Base-by-base conservation (phyloP, 2,329 filamentous ascomycete genomes). In the Rhytidhysteron rufulum region DNA sequence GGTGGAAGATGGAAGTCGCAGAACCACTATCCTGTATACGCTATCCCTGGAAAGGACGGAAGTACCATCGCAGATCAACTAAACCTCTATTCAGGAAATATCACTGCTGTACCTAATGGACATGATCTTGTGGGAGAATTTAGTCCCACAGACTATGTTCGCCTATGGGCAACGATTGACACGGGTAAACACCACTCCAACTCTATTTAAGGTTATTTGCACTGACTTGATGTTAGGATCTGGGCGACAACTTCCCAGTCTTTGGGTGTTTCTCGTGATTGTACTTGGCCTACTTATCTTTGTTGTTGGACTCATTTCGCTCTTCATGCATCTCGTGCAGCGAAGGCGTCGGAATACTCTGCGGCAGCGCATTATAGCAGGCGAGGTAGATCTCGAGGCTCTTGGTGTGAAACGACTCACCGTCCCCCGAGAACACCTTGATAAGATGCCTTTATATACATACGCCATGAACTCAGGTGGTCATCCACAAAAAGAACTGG, bases 311-410 rank as follows among this genome's bases (percentile, higher is more conserved):
- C 65, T 71, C 9, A 88, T 82, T 1, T 93, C 81, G 1, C 60
- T 82, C 30, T 69, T 75, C 38, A 94, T 93, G 85, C 88, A 93
- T 53, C 71, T 83, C 17, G 70, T 93, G 21, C 88, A 95, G 60
- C 78, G 81, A 25, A 76, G 80, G 34, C 80, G 88, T 21, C 80
- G 90, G 7, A 74, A 74, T 18, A 73, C 73, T 1, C 70, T 97
- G 9, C 79, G 80, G 37, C 77, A 79, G 34, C 80, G 89, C 10
- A 83, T 96, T 13, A 74, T 80, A 42, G 75, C 73, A 6, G 90
- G 91, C 38, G 86, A 95, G 51, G 82, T 95, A 16, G 87, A 96
- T 56, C 72, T 96, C 3, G 90, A 96, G 64, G 82, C 81, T 3
- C 75, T 95, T 50, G 90, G 89, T 2, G 87, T 96, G 51, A 91